Conservation (phyloP, 2,329 filamentous ascomycete species). For the Dryadomyces quercivorus region DNA sequence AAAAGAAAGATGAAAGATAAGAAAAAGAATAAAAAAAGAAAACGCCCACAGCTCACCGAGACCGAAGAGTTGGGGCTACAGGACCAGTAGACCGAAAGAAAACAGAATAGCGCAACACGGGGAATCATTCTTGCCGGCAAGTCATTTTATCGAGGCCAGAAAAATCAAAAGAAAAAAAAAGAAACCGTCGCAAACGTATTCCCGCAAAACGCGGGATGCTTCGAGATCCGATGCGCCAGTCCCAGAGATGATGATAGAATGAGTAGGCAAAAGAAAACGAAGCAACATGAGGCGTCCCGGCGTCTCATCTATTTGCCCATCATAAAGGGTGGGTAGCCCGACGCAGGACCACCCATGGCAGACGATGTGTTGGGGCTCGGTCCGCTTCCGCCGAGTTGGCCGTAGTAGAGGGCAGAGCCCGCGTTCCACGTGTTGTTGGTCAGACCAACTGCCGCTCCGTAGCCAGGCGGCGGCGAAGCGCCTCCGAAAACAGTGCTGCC, state of each 20-base stretch:
- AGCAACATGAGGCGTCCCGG: neutral
- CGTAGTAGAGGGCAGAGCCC: conserved; percentile 6
- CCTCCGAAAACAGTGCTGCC: conserved; percentile 9
- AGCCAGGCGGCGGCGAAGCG: conserved; percentile 2
- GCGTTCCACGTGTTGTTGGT: conserved; percentile 13
- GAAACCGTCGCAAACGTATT: neutral
- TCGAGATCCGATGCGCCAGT: neutral
- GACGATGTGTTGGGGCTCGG: neutral
- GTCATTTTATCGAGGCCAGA: neutral
- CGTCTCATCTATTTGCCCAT: conserved; percentile 11
- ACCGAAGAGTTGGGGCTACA: neutral
- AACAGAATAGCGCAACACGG: conserved; percentile 1
- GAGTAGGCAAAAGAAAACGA: neutral
- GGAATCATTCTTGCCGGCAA: conserved; percentile 5
- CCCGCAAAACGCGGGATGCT: neutral
- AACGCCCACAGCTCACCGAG: neutral
- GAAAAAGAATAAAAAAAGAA: too few relatives aligned
- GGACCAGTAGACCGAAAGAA: neutral
- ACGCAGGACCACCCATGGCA: conserved; percentile 3
- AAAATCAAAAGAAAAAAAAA: neutral
- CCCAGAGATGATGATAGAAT: neutral
- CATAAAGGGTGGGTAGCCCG: conserved; percentile 16
- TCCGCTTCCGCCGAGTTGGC: conserved; percentile 1
- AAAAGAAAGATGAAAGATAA: too few relatives aligned
- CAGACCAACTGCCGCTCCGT: neutral